Evolutionary conservation across 169 alveolate genomes (phyloP), one percentile per base, ranked within the genome.

Genomic region (Fabrea salina): DNA sequence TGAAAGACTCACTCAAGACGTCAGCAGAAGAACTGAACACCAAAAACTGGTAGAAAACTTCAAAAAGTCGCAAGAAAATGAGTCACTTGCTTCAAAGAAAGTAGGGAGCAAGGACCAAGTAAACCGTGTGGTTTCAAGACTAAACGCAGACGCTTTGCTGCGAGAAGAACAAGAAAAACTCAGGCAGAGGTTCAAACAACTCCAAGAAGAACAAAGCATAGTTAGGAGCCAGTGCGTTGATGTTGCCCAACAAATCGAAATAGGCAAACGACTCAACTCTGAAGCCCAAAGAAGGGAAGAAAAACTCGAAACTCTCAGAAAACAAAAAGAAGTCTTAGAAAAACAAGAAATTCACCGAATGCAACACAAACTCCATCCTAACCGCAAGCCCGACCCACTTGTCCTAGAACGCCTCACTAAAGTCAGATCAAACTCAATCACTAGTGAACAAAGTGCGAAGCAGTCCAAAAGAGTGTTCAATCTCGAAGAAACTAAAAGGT

Each of bases 321-420:
- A 64, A 40, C 32, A 32, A 37, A 64, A 37, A 64, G 54, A 37
- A 40, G 25, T 16, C 19, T 37, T 19, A 25, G 75, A 64, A 37
- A 37, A 39, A 5, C 57, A 64, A 3, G 50, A 32, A 64, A 56
- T 56, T 4, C 16, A 39, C 13, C 22, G 39, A 37, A 22, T 35
- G 13, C 32, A 51, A 1, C 35, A 64, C 30, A 2, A 19, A 8
- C 75, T 19, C 30, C 75, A 64, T 33, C 66, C 66, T 11, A 25
- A 64, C 16, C 16, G 75, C 4, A 64, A 64, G 32, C 54, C 37
- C 4, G 75, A 64, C 54, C 75, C 75, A 0, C 22, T 39, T 19
- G 75, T 64, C 32, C 16, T 64, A 19, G 56, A 32, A 19, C 49
- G 75, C 27, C 75, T 64, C 57, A 64, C 75, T 5, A 33, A 64